Evolutionary conservation across 495 filamentous ascomycete species (phyloP).

Genomic region (Cairneyella variabilis): DNA sequence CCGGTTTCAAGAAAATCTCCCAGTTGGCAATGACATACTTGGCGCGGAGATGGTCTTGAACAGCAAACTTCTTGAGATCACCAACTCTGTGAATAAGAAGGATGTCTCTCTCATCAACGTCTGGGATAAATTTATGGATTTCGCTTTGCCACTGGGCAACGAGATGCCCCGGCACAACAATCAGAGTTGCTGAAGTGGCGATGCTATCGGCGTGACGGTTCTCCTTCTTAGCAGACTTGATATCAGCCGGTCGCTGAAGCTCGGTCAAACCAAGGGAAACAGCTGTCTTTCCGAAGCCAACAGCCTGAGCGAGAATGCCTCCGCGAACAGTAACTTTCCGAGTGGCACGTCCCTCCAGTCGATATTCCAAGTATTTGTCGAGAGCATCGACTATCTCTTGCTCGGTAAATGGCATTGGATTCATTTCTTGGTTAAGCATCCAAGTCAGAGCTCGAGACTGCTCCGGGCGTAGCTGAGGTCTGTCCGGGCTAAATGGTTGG

Average conservation of each 20-base stretch:
- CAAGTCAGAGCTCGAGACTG: slow-evolving; percentile 60
- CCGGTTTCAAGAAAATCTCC: slow-evolving; percentile 38
- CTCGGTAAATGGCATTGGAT: slow-evolving; percentile 48
- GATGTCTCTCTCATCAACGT: slow-evolving; percentile 34
- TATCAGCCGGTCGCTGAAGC: neutral
- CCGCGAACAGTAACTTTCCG: slow-evolving; percentile 50
- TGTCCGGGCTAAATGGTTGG: slow-evolving; percentile 36
- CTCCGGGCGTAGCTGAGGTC: slow-evolving; percentile 39
- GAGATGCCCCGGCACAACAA: slow-evolving; percentile 62
- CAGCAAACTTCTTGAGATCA: slow-evolving; percentile 33
- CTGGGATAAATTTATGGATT: slow-evolving; percentile 49
- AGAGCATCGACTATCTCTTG: slow-evolving; percentile 67
- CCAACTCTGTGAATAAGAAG: slow-evolving; percentile 35
- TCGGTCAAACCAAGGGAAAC: slow-evolving; percentile 58
- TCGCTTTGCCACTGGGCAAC: slow-evolving; percentile 65
- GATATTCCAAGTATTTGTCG: slow-evolving; percentile 54
- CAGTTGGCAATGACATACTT: slow-evolving; percentile 54
- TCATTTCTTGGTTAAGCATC: slow-evolving; percentile 61
- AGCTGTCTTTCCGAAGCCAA: slow-evolving; percentile 82
- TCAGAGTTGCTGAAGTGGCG: slow-evolving; percentile 60
- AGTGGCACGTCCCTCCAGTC: slow-evolving; percentile 55
- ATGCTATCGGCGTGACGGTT: slow-evolving; percentile 31
- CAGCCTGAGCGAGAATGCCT: slow-evolving; percentile 71
- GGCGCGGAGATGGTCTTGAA: slow-evolving; percentile 44
- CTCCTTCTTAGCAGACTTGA: too few relatives aligned